A percentile compares a stretch with the other conserved stretches of the same genome.
Evolutionary conservation across 495 filamentous ascomycete species (phyloP).

Genomic region (Niebla homalea): DNA sequence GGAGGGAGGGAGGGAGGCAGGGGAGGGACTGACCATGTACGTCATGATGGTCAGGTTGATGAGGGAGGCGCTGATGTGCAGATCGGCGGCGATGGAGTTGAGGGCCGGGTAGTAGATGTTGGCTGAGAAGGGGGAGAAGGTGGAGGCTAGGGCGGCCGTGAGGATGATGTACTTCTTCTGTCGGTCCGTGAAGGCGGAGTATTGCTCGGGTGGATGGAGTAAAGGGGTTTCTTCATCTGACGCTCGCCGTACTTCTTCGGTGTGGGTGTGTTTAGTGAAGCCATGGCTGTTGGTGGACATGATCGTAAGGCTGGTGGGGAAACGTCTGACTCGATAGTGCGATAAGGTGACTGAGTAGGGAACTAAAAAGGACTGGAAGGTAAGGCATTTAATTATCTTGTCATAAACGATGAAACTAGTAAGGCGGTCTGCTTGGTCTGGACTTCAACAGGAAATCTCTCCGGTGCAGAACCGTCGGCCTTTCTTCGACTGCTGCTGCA

Average conservation of each 20-base stretch:
- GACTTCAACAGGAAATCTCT: no score
- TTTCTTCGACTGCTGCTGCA: no score
- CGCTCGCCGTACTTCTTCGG: neutral
- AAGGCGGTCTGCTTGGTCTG: no score
- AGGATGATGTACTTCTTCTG: conserved; percentile 1
- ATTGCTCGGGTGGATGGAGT: conserved; percentile 9
- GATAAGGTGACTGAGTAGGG: no score
- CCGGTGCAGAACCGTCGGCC: no score
- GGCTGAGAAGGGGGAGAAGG: conserved; percentile 26
- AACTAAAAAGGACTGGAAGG: no score
- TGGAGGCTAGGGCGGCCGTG: neutral
- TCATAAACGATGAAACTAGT: no score
- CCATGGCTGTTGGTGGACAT: neutral
- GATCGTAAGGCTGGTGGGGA: neutral
- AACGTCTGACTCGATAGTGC: no score
- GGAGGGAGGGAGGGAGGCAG: neutral
- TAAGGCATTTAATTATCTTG: no score
- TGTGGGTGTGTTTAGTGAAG: neutral
- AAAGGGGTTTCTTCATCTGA: neutral
- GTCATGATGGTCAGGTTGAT: conserved; percentile 38
- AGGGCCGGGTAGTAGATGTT: conserved; percentile 36
- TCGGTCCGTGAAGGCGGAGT: neutral
- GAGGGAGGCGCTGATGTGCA: conserved; percentile 21
- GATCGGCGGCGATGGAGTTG: conserved; percentile 24
- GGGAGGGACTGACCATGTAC: conserved; percentile 24